Conservation (phyloP, 805 yeast species). For the Cyberlindnera veronae region DNA sequence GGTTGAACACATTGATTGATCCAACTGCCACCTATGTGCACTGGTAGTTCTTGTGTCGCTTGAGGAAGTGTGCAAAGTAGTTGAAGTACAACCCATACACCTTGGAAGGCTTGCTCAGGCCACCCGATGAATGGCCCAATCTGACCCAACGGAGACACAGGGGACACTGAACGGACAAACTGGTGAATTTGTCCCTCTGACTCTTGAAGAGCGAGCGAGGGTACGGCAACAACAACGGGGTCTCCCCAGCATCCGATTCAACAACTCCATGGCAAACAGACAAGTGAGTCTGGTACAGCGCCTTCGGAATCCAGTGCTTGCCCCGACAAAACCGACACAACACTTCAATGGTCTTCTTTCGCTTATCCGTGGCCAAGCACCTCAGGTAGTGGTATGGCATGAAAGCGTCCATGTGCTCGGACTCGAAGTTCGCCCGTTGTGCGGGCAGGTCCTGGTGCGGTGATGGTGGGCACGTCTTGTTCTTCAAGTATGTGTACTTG, state of each 20-base stretch:
- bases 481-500: constrained; percentile 12
- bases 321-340: constrained; percentile 29
- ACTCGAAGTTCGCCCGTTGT: no score
- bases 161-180: constrained; percentile 19
- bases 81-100: constrained; percentile 23
- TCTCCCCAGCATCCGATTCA: constrained; percentile 2
- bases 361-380: background rate
- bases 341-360: constrained; percentile 8
- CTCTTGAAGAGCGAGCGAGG: constrained; percentile 20
- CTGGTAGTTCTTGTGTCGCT: constrained; percentile 16
- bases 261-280: constrained; percentile 27
- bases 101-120: background rate
- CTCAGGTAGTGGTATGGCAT: constrained; percentile 15
- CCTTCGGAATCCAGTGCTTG: constrained; percentile 22
- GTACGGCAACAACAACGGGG: constrained; percentile 12
- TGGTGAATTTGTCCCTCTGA: constrained; percentile 5
- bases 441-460: constrained; percentile 3
- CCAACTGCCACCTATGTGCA: no score
- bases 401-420: constrained; percentile 3
- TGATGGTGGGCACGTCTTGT: constrained; percentile 21
- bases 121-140: constrained; percentile 14
- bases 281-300: constrained; percentile 17
- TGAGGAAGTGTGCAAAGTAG: constrained; percentile 23
- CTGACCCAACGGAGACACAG: constrained; percentile 21
- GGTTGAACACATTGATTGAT: no score